A percentile compares a stretch with the other conserved stretches of the same genome.
phyloP scores from a whole-genome alignment of 106 monocot genomes.

The Dactylorhiza incarnata region DNA sequence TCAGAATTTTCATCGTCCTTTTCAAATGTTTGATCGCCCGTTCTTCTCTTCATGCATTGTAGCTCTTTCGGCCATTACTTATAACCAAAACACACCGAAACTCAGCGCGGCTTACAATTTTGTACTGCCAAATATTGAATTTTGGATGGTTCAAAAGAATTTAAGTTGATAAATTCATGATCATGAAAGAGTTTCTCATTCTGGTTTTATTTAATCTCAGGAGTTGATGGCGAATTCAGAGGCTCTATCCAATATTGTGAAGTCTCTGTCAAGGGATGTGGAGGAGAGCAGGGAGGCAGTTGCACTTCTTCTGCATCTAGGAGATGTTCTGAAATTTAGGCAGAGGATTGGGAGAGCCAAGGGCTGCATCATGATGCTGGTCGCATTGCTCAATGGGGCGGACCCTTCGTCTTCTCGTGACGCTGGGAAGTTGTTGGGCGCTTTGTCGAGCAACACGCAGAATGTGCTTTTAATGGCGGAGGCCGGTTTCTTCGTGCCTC shows the following conservation, averaged over 20 bases:
- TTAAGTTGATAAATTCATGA: not conserved
- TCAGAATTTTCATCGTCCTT: too few species aligned
- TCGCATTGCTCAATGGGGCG: conserved; percentile 43
- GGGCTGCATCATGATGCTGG: conserved; percentile 76
- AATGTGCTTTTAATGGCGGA: conserved; percentile 92
- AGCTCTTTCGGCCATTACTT: too few species aligned
- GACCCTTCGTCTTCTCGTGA: conserved; percentile 40
- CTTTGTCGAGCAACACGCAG: conserved; percentile 61
- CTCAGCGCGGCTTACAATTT: too few species aligned
- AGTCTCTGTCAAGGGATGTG: conserved; percentile 46
- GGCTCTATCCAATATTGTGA: conserved; percentile 46
- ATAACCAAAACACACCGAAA: too few species aligned
- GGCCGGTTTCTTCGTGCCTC: conserved; percentile 62
- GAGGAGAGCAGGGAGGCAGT: conserved; percentile 72
- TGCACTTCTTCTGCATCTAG: conserved; percentile 48
- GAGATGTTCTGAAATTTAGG: conserved; percentile 31
- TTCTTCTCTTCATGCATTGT: too few species aligned
- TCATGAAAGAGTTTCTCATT: not conserved
- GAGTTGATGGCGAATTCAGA: conserved; percentile 53
- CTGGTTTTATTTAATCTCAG: conserved; percentile 27
- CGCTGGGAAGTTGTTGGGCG: conserved; percentile 42
- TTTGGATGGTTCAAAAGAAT: not conserved
- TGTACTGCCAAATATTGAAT: not conserved
- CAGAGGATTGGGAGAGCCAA: conserved; percentile 74
- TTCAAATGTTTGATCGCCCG: too few species aligned